Evolutionary conservation across 2,329 filamentous ascomycete genomes (phyloP).

Genomic region (Trichoderma sp.): DNA sequence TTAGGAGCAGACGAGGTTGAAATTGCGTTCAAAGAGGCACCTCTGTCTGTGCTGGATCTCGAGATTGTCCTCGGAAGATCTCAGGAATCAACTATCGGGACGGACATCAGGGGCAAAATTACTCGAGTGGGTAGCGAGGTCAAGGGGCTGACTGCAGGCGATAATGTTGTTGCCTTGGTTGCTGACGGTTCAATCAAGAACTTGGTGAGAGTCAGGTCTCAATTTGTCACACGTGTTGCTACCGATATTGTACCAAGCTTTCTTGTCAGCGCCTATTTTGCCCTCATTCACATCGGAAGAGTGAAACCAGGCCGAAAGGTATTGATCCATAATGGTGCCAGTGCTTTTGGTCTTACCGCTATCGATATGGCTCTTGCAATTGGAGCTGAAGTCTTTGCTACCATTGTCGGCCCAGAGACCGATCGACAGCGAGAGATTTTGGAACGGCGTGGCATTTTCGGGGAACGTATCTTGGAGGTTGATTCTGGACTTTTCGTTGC

Average conservation of each 20-base stretch:
- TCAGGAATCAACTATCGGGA: conserved; percentile 36
- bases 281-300: conserved; percentile 39
- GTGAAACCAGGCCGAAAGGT: conserved; percentile 34
- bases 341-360: conserved; percentile 46
- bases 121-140: conserved; percentile 38
- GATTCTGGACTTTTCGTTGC: conserved; percentile 38
- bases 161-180: conserved; percentile 46
- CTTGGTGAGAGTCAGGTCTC: conserved; percentile 35
- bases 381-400: conserved; percentile 46
- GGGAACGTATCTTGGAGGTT: conserved; percentile 42
- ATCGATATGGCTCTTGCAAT: conserved; percentile 41
- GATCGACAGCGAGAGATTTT: conserved; percentile 42
- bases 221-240: conserved; percentile 38
- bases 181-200: conserved; percentile 39
- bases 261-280: conserved; percentile 46
- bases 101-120: conserved; percentile 46
- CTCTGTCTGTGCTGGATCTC: conserved; percentile 41
- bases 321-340: conserved; percentile 48
- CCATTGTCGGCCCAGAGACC: conserved; percentile 35
- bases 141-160: conserved; percentile 36
- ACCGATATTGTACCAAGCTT: conserved; percentile 39
- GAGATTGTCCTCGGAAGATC: conserved; percentile 39
- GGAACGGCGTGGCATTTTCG: conserved; percentile 35
- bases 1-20: conserved; percentile 41
- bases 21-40: conserved; percentile 41